Conservation (phyloP, 805 yeast genomes). For the Candida piceae region DNA sequence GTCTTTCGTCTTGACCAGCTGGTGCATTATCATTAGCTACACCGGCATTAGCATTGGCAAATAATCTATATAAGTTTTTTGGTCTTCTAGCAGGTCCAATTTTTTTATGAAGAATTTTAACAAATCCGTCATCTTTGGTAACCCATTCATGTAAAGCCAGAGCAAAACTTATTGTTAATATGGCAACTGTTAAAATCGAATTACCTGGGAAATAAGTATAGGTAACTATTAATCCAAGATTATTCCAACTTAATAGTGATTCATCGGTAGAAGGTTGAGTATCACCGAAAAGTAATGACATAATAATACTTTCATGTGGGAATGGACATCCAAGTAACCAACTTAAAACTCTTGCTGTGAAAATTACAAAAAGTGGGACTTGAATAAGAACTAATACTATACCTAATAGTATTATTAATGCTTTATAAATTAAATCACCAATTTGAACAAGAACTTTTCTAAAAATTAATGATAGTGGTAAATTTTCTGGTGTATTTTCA, state of each 20-base stretch:
- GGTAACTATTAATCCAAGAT: slow-evolving; percentile 3
- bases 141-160: slow-evolving; percentile 56
- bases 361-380: slow-evolving; percentile 54
- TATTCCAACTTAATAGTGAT: slow-evolving; percentile 3
- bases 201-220: slow-evolving; percentile 15
- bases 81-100: slow-evolving; percentile 54
- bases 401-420: slow-evolving; percentile 30
- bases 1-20: not conserved
- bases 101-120: slow-evolving; percentile 48
- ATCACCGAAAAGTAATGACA: slow-evolving; percentile 38
- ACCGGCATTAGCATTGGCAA: slow-evolving; percentile 8
- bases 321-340: slow-evolving; percentile 52
- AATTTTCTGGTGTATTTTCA: slow-evolving; percentile 40
- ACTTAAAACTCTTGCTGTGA: slow-evolving; percentile 48
- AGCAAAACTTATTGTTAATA: slow-evolving; percentile 16
- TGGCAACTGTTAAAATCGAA: slow-evolving; percentile 16
- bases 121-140: slow-evolving; percentile 63
- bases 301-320: slow-evolving; percentile 33
- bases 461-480: slow-evolving; percentile 51
- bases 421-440: slow-evolving; percentile 6
- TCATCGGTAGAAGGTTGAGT: slow-evolving; percentile 8
- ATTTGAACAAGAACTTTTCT: slow-evolving; percentile 27
- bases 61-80: slow-evolving; percentile 23
- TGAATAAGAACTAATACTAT: slow-evolving; percentile 42
- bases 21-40: not conserved